These are phyloP conservation scores for Malania oleifera DNA, from an alignment of 164 flowering plant species.

Conservation along the genomic window DNA sequence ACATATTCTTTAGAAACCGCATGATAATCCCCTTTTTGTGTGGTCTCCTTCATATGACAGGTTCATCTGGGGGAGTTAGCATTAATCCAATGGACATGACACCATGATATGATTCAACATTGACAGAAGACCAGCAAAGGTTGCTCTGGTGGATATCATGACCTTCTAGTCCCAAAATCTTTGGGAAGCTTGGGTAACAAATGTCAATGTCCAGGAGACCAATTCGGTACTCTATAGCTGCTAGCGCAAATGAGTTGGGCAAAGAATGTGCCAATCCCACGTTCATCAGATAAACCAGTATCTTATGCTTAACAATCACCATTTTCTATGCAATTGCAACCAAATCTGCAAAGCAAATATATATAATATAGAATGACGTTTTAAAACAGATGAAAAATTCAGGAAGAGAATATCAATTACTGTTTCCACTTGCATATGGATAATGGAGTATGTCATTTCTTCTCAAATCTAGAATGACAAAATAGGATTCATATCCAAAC, in stretches of 20 bases:
- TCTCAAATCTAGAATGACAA: too few species aligned
- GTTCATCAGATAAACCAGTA: conserved; percentile 90
- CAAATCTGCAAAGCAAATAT: conserved; percentile 58
- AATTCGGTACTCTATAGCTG: conserved; percentile 78
- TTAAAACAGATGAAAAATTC: too few species aligned
- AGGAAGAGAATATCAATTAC: too few species aligned
- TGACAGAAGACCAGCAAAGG: conserved; percentile 90
- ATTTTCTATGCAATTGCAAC: conserved; percentile 79
- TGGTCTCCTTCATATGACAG: conserved; percentile 95
- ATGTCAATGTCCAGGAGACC: conserved; percentile 93
- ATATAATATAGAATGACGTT: not conserved
- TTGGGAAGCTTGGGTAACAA: conserved; percentile 94
- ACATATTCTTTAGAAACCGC: conserved; percentile 79
- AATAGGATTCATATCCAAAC: too few species aligned
- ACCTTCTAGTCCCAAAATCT: conserved; percentile 97
- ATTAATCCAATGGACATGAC: conserved; percentile 96
- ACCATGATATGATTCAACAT: conserved; percentile 88
- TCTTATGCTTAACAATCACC: conserved; percentile 92
- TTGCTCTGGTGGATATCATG: conserved; percentile 88
- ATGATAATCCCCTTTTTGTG: conserved; percentile 85
- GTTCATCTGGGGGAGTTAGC: conserved; percentile 86
- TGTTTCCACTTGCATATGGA: too few species aligned
- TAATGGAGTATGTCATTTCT: too few species aligned
- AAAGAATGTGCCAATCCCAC: conserved; percentile 96
- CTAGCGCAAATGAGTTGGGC: conserved; percentile 80